Evolutionary conservation across 306 rosid genomes (phyloP).

Genomic region (Pyrus betulifolia): DNA sequence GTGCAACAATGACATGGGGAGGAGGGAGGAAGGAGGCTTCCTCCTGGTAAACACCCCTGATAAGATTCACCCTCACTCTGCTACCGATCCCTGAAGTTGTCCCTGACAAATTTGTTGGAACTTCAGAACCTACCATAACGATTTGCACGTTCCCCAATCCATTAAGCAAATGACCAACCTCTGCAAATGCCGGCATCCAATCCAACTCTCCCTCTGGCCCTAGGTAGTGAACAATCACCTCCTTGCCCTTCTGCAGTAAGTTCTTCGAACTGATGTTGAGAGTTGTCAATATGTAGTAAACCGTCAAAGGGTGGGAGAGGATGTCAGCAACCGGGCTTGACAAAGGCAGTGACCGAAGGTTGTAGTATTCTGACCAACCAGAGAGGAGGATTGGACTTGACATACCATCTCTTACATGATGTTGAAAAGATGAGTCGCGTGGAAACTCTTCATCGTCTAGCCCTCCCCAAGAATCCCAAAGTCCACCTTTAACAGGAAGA

Average conservation of each 20-base stretch:
- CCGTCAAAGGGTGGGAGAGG: conserved; percentile 51
- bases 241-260: conserved; percentile 49
- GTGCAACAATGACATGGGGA: conserved; percentile 26
- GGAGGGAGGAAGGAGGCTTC: conserved; percentile 35
- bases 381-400: conserved; percentile 44
- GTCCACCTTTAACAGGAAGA: conserved; percentile 50
- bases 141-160: conserved; percentile 48
- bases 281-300: conserved; percentile 52
- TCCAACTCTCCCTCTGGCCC: conserved; percentile 68
- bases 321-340: conserved; percentile 52
- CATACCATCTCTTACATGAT: conserved; percentile 23
- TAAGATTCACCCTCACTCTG: conserved; percentile 36
- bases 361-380: conserved; percentile 59
- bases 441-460: conserved; percentile 48
- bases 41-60: conserved; percentile 36
- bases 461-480: conserved; percentile 56
- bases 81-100: conserved; percentile 36
- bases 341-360: conserved; percentile 47
- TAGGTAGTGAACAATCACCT: conserved; percentile 52
- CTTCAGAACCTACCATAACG: conserved; percentile 44
- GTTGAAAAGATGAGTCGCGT: conserved; percentile 45
- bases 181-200: conserved; percentile 61
- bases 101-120: conserved; percentile 33
- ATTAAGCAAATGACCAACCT: conserved; percentile 54
- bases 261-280: conserved; percentile 52